These are phyloP conservation scores for Nakazawaea siamensis DNA, from an alignment of 805 yeast species.

Conservation along the genomic window DNA sequence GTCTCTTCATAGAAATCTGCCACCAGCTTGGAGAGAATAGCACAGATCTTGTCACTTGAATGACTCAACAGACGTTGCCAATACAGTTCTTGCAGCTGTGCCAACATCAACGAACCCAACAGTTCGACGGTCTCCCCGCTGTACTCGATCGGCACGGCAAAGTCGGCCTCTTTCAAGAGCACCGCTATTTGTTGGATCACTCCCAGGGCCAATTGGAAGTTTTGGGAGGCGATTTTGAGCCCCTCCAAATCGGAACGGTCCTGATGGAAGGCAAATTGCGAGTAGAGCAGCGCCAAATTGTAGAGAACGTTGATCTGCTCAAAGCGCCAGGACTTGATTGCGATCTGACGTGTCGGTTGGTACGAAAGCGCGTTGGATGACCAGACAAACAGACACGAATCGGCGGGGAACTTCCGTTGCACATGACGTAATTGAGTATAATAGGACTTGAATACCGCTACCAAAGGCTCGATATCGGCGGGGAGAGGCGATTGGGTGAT, in stretches of 20 bases:
- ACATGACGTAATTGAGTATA: constrained; percentile 35
- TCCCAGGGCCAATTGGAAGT: constrained; percentile 70
- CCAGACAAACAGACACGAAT: constrained; percentile 63
- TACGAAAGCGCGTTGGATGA: constrained; percentile 51
- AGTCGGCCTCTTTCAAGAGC: constrained; percentile 15
- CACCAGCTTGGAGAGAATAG: constrained; percentile 59
- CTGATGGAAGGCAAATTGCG: constrained; percentile 43
- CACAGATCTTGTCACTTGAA: constrained; percentile 50
- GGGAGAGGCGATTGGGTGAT: constrained; percentile 20
- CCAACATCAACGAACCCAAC: constrained; percentile 48
- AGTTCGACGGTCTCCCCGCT: constrained; percentile 41
- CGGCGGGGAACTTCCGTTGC: constrained; percentile 53
- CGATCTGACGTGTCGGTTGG: constrained; percentile 39
- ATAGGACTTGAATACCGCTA: constrained; percentile 31
- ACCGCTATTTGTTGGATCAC: constrained; percentile 34
- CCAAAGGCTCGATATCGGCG: neutral
- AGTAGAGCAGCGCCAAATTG: constrained; percentile 60
- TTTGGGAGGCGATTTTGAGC: constrained; percentile 51
- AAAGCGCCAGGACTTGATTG: constrained; percentile 38
- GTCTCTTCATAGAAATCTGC: constrained; percentile 47
- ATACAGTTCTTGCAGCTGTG: constrained; percentile 82
- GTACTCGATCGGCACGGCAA: constrained; percentile 32
- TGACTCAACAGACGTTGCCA: constrained; percentile 55
- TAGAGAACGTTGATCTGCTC: constrained; percentile 60
- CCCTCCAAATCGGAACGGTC: constrained; percentile 42